These are phyloP conservation scores for Acanthamoeba lenticulata DNA, from an alignment of 208 protist species.

Conservation along the genomic window DNA sequence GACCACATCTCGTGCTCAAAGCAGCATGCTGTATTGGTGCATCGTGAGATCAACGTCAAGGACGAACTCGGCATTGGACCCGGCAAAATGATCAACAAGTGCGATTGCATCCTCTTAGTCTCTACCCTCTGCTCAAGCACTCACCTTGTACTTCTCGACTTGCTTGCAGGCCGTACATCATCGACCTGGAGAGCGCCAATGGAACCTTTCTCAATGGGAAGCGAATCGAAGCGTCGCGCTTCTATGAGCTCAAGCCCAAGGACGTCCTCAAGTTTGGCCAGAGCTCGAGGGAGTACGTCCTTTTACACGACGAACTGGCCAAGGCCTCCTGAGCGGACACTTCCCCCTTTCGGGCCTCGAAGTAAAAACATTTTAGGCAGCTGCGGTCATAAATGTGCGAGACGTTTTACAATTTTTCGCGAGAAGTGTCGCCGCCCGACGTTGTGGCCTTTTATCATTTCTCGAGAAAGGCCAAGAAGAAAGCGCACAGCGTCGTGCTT, in stretches of 20 bases:
- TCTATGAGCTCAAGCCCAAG: slow-evolving; percentile 85
- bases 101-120: slow-evolving; percentile 22
- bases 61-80: slow-evolving; percentile 51
- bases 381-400: no score
- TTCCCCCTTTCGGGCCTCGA: no score
- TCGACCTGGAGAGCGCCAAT: slow-evolving; percentile 89
- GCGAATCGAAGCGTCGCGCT: slow-evolving; percentile 80
- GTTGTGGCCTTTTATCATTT: no score
- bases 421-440: no score
- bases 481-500: no score
- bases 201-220: slow-evolving; percentile 88
- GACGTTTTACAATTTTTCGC: no score
- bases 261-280: slow-evolving; percentile 88
- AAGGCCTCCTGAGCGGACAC: background rate
- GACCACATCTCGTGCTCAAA: slow-evolving; percentile 89
- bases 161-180: slow-evolving; percentile 85
- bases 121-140: background rate
- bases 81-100: slow-evolving; percentile 36
- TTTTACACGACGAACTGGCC: slow-evolving; percentile 78
- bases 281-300: slow-evolving; percentile 85
- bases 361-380: no score
- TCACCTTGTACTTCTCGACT: background rate
- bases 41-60: slow-evolving; percentile 68
- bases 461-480: no score
- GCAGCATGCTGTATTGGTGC: slow-evolving; percentile 90